Evolutionary conservation across 148 eudicot genomes (phyloP).

Genomic region (Drosera capensis): DNA sequence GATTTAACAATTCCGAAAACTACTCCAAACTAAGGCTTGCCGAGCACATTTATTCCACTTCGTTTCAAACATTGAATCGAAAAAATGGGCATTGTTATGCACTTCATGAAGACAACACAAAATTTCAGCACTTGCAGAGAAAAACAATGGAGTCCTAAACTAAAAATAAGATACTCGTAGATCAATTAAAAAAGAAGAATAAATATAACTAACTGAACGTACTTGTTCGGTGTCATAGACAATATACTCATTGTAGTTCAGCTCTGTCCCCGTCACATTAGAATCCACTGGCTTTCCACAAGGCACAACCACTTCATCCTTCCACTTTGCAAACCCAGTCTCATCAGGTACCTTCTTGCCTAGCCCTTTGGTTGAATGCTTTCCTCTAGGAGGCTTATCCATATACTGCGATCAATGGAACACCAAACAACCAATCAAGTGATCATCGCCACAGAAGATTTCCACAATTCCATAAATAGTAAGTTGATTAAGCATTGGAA

Average conservation of each 20-base stretch:
- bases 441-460: too few species aligned
- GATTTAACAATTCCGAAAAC: too few species aligned
- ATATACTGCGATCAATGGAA: slow-evolving; percentile 31
- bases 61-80: too few species aligned
- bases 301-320: slow-evolving; percentile 80
- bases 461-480: neutral
- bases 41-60: too few species aligned
- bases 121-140: neutral
- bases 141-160: neutral
- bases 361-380: slow-evolving; percentile 96
- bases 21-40: too few species aligned
- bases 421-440: neutral
- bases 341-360: slow-evolving; percentile 74
- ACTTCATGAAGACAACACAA: too few species aligned
- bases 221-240: slow-evolving; percentile 94
- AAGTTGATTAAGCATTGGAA: neutral
- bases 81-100: too few species aligned
- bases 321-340: slow-evolving; percentile 61
- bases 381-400: slow-evolving; percentile 87
- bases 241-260: slow-evolving; percentile 92
- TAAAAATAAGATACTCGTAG: neutral
- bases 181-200: neutral
- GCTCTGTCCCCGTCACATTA: slow-evolving; percentile 54
- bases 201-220: slow-evolving; percentile 14
- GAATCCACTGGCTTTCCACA: slow-evolving; percentile 88